phyloP scores from a whole-genome alignment of 305 asterid genomes.

The Solanum hybrid region DNA sequence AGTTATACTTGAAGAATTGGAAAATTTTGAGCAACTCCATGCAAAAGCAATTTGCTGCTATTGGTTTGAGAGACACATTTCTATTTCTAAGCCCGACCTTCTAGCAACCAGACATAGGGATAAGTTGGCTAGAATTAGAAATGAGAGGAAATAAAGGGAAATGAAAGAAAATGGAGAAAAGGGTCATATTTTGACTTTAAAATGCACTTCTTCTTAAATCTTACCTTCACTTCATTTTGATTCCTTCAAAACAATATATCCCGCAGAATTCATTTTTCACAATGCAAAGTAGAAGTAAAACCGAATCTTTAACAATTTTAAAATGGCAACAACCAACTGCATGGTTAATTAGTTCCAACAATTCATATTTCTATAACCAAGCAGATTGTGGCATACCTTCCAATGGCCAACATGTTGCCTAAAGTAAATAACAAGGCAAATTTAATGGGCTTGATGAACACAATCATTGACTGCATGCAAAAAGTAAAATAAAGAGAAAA shows the following conservation, averaged over 20 bases:
- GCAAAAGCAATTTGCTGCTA: background rate
- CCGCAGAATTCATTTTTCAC: background rate
- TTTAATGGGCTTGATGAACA: constrained; percentile 71
- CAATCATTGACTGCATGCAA: constrained; percentile 65
- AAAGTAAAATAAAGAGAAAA: constrained; percentile 4
- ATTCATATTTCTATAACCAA: background rate
- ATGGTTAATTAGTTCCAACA: background rate
- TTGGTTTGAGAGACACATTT: background rate
- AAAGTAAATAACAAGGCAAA: constrained; percentile 79
- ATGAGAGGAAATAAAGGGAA: background rate
- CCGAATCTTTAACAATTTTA: background rate
- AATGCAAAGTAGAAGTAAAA: background rate
- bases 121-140: background rate
- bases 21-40: background rate
- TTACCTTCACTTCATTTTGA: background rate
- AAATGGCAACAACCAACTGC: background rate
- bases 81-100: background rate
- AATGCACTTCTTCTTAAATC: background rate
- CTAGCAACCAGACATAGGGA: background rate
- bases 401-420: constrained; percentile 77
- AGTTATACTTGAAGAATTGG: background rate
- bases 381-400: constrained; percentile 43
- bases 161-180: background rate
- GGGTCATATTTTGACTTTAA: background rate
- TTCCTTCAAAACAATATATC: background rate